A percentile compares a stretch with the other conserved stretches of the same genome.
phyloP scores from a whole-genome alignment of 805 yeast species.

The Cyberlindnera maclurae region DNA sequence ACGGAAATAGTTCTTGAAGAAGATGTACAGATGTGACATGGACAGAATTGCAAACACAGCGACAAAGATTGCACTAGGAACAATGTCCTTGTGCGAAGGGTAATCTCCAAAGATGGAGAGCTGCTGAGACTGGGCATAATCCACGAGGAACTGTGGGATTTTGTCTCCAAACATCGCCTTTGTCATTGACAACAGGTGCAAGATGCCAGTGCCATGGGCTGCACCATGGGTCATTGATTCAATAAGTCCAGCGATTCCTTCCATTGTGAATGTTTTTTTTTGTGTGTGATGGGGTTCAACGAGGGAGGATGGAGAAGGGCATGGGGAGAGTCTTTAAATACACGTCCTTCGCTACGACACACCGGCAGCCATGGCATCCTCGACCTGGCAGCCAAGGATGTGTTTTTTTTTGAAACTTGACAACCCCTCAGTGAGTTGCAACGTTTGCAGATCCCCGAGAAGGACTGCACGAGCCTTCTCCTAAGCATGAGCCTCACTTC shows the following conservation, averaged over 20 bases:
- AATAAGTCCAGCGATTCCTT: not conserved
- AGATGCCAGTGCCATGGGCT: constrained; percentile 44
- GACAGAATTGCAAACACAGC: constrained; percentile 44
- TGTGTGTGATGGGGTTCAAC: too few relatives aligned
- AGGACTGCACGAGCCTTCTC: too few relatives aligned
- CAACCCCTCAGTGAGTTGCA: too few relatives aligned
- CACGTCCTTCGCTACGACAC: too few relatives aligned
- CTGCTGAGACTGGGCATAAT: constrained; percentile 34
- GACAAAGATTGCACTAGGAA: constrained; percentile 52
- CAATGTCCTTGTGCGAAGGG: constrained; percentile 45
- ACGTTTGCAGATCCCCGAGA: too few relatives aligned
- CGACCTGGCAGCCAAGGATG: too few relatives aligned
- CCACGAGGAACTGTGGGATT: constrained; percentile 35
- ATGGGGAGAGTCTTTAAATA: too few relatives aligned
- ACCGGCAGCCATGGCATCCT: too few relatives aligned
- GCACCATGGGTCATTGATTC: constrained; percentile 31
- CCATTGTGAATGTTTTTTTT: not conserved
- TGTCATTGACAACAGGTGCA: constrained; percentile 26
- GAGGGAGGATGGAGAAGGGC: too few relatives aligned
- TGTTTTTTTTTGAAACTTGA: too few relatives aligned
- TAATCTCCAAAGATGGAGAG: constrained; percentile 57
- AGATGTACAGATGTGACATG: constrained; percentile 41
- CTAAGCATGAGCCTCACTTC: too few relatives aligned
- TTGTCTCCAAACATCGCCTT: constrained; percentile 30
- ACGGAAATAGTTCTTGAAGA: constrained; percentile 39